Evolutionary conservation across 2,329 filamentous ascomycete species (phyloP).

Genomic region (Aureobasidium leucospermi): DNA sequence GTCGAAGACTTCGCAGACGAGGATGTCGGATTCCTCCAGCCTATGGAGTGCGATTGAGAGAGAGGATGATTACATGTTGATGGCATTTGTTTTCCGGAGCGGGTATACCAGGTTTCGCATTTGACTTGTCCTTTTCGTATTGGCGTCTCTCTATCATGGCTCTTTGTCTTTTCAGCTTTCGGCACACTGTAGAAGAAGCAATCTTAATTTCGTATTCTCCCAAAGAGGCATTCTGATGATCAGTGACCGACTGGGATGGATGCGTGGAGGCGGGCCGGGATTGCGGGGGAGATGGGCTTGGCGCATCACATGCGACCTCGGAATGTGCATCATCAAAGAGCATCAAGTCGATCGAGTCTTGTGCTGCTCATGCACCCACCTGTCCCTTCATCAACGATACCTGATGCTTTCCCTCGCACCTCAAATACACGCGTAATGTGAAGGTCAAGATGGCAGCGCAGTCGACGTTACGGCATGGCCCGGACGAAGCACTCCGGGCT

Average conservation of each 20-base stretch:
- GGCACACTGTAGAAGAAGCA: not conserved
- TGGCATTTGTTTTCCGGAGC: not conserved
- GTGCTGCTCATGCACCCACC: not conserved
- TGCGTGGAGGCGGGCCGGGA: not conserved
- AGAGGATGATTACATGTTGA: not conserved
- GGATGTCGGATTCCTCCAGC: constrained; percentile 12
- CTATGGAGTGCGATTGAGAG: constrained; percentile 14
- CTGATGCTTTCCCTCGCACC: not conserved
- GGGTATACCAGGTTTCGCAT: not conserved
- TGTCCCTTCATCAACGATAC: not conserved
- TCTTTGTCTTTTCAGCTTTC: not conserved
- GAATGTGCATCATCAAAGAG: constrained; percentile 1
- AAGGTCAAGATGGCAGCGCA: constrained; percentile 65
- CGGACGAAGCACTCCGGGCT: constrained; percentile 37
- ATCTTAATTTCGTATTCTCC: not conserved
- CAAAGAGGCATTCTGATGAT: not conserved
- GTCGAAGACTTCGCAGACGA: constrained; percentile 4
- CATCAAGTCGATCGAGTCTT: not conserved
- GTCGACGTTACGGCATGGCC: constrained; percentile 59
- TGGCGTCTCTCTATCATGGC: not conserved
- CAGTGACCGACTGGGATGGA: not conserved
- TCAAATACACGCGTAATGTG: not conserved
- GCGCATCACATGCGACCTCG: constrained; percentile 13
- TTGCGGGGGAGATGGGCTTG: not conserved
- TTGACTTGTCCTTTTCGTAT: not conserved